Evolutionary conservation across 1,284 basidiomycete species (phyloP).

Genomic region (Malassezia nana): DNA sequence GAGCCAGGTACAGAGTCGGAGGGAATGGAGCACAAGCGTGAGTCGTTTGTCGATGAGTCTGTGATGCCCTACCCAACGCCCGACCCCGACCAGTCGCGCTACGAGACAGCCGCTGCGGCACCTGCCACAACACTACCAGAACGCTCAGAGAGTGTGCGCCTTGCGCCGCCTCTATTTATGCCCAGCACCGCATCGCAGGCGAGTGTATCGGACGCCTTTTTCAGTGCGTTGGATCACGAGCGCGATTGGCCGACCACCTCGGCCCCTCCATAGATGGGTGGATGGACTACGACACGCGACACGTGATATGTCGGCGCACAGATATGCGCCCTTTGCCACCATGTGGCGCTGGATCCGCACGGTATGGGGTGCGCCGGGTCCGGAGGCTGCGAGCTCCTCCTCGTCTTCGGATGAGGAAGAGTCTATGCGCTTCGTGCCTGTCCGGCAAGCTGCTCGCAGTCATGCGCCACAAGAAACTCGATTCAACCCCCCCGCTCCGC

Average conservation of each 20-base stretch:
- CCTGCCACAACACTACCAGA: background rate
- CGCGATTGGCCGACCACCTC: background rate
- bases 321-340: background rate
- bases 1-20: background rate
- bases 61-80: background rate
- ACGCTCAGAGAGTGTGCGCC: background rate
- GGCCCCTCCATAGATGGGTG: background rate
- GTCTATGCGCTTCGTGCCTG: background rate
- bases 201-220: conserved; percentile 9
- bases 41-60: conserved; percentile 9
- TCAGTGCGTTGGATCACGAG: conserved; percentile 3
- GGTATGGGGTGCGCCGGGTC: background rate
- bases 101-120: background rate
- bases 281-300: background rate
- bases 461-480: background rate
- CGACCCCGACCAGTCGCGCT: background rate
- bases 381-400: background rate
- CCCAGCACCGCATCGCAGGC: background rate
- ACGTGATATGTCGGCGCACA: background rate
- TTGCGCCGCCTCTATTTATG: background rate
- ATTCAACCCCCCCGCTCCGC: background rate
- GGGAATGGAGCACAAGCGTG: background rate
- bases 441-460: background rate
- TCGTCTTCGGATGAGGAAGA: background rate
- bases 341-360: background rate